A percentile compares a stretch with the other conserved stretches of the same genome.
Evolutionary conservation across 345 rosid genomes (phyloP).

Genomic region (Physaria fendleri): DNA sequence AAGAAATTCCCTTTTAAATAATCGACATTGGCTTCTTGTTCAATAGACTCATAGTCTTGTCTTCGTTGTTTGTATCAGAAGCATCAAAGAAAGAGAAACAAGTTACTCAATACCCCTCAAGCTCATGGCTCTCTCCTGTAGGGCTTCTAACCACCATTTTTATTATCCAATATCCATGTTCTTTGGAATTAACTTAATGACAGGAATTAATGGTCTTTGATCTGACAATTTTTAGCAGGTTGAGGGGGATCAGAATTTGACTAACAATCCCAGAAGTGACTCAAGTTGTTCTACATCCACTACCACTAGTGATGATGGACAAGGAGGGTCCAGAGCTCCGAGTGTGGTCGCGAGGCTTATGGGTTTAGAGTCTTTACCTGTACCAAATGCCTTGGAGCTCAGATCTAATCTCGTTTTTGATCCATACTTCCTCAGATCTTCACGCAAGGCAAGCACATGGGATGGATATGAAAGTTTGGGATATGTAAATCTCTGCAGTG

Average conservation of each 20-base stretch:
- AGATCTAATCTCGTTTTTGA: slow-evolving; percentile 17
- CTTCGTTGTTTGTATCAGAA: slow-evolving; percentile 29
- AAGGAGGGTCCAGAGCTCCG: slow-evolving; percentile 53
- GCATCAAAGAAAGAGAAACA: slow-evolving; percentile 42
- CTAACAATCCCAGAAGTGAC: slow-evolving; percentile 44
- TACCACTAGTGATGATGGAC: slow-evolving; percentile 59
- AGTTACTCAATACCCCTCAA: slow-evolving; percentile 29
- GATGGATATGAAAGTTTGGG: slow-evolving; percentile 34
- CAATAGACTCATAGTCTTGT: too few relatives aligned
- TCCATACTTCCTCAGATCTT: slow-evolving; percentile 30
- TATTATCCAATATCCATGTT: not conserved
- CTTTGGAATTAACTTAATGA: not conserved
- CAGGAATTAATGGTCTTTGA: not conserved
- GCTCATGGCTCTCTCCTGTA: slow-evolving; percentile 36
- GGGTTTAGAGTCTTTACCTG: slow-evolving; percentile 89
- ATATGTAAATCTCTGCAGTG: slow-evolving; percentile 24
- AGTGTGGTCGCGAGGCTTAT: slow-evolving; percentile 92
- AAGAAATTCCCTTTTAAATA: not conserved
- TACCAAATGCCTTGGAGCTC: slow-evolving; percentile 33
- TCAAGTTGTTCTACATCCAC: slow-evolving; percentile 54
- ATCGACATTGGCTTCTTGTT: slow-evolving; percentile 6
- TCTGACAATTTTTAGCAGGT: slow-evolving; percentile 2
- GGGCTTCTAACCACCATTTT: slow-evolving; percentile 1
- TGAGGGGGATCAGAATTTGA: slow-evolving; percentile 23
- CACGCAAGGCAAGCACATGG: slow-evolving; percentile 36